A percentile compares a stretch with the other conserved stretches of the same genome.
Evolutionary conservation across 768 basidiomycete genomes (phyloP).

Genomic region (Hortiboletus flavorubellus): DNA sequence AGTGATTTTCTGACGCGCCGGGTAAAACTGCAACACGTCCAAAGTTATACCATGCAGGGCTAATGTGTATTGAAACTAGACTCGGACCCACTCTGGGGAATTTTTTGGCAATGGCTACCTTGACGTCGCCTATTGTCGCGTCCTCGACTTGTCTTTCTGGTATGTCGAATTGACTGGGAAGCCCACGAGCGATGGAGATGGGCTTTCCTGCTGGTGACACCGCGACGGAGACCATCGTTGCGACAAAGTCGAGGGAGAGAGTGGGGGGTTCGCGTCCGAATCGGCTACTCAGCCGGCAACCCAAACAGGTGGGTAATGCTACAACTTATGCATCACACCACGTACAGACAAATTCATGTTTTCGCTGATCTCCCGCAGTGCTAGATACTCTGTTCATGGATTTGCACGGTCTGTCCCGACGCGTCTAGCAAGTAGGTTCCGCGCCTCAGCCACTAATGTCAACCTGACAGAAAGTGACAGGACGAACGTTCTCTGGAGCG

Average conservation of each 20-base stretch:
- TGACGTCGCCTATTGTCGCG: slow-evolving; percentile 67
- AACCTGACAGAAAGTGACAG: slow-evolving; percentile 18
- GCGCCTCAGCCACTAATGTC: background rate
- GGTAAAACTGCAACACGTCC: slow-evolving; percentile 51
- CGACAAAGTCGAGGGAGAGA: background rate
- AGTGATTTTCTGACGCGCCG: slow-evolving; percentile 70
- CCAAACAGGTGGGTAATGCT: background rate
- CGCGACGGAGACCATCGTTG: slow-evolving; percentile 50
- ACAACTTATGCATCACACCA: too few species aligned
- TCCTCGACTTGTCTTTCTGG: slow-evolving; percentile 39
- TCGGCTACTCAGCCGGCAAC: slow-evolving; percentile 2
- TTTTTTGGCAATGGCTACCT: slow-evolving; percentile 55
- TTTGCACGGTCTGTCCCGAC: background rate
- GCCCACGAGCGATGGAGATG: slow-evolving; percentile 44
- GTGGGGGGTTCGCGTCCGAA: background rate
- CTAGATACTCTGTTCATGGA: background rate
- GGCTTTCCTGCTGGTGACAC: slow-evolving; percentile 49
- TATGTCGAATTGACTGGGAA: slow-evolving; percentile 53
- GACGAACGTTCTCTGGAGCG: slow-evolving; percentile 13
- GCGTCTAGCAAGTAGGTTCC: slow-evolving; percentile 4
- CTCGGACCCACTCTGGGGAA: slow-evolving; percentile 43
- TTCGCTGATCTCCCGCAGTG: background rate
- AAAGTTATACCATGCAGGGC: background rate
- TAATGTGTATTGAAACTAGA: background rate
- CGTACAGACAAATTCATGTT: slow-evolving; percentile 9